Conservation (phyloP, 2,329 filamentous ascomycete species). For the Raffaelea ambrosiae region DNA sequence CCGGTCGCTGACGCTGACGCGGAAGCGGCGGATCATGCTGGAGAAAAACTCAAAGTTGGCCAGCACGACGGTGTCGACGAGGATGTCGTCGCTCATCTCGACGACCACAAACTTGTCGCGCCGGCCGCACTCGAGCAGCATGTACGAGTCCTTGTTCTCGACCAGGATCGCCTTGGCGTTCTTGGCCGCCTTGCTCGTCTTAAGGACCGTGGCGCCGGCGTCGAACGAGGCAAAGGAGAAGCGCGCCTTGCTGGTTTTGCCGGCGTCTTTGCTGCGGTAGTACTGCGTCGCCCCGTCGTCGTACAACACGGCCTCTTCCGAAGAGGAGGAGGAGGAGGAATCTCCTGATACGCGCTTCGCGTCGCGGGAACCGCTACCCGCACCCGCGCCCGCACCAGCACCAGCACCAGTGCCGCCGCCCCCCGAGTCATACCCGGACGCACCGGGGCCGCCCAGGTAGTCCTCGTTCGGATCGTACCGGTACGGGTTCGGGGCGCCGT, state of each 20-base stretch:
- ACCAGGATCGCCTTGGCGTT: slow-evolving; percentile 82
- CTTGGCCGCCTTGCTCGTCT: slow-evolving; percentile 79
- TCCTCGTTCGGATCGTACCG: background rate
- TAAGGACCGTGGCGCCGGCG: slow-evolving; percentile 85
- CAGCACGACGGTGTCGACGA: slow-evolving; percentile 92
- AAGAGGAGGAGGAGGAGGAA: too few species aligned
- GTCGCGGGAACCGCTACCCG: slow-evolving; percentile 5
- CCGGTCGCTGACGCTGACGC: slow-evolving; percentile 85
- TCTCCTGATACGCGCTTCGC: slow-evolving; percentile 18
- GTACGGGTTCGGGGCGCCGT: background rate
- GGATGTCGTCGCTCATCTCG: slow-evolving; percentile 77
- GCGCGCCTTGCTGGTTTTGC: slow-evolving; percentile 93
- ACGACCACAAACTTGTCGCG: slow-evolving; percentile 91
- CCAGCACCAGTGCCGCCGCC: background rate
- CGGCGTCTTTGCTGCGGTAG: slow-evolving; percentile 79
- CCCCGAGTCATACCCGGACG: slow-evolving; percentile 8
- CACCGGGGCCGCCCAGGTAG: slow-evolving; percentile 5
- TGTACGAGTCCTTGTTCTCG: slow-evolving; percentile 98
- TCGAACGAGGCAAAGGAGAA: slow-evolving; percentile 98
- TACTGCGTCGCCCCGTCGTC: slow-evolving; percentile 43
- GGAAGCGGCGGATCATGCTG: slow-evolving; percentile 86
- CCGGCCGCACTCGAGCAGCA: slow-evolving; percentile 84
- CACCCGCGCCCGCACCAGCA: too few species aligned
- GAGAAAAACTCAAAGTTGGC: slow-evolving; percentile 99
- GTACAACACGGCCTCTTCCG: slow-evolving; percentile 33